Conservation (phyloP, 805 yeast genomes). For the Limtongozyma cylindracea region DNA sequence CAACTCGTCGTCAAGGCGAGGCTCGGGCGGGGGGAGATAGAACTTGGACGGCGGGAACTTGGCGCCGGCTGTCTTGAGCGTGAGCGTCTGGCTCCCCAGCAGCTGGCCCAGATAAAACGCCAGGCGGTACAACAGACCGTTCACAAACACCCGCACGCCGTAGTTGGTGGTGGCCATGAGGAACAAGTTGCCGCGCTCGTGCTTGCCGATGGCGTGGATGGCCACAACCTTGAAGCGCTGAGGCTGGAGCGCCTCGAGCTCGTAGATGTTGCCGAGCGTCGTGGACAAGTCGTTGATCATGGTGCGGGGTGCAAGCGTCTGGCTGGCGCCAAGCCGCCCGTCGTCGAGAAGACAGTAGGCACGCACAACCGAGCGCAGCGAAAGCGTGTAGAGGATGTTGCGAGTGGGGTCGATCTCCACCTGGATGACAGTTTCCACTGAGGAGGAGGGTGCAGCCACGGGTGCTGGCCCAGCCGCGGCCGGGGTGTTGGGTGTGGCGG, state of each 20-base stretch:
- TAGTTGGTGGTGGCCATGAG: constrained; percentile 57
- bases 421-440: constrained; percentile 29
- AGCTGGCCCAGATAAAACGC: no score
- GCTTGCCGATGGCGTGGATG: constrained; percentile 29
- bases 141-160: constrained; percentile 73
- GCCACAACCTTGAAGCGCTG: constrained; percentile 36
- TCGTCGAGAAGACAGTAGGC: constrained; percentile 37
- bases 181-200: constrained; percentile 44
- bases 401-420: constrained; percentile 57
- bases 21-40: no score
- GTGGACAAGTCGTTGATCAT: no score
- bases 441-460: constrained; percentile 1
- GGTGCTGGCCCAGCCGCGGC: constrained; percentile 1
- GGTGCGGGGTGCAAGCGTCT: constrained; percentile 13
- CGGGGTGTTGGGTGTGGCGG: background rate
- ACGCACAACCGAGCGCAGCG: constrained; percentile 60
- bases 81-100: constrained; percentile 2
- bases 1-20: no score
- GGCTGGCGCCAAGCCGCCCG: constrained; percentile 12
- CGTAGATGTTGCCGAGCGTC: no score
- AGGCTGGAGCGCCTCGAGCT: no score
- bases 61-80: no score
- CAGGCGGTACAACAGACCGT: no score
- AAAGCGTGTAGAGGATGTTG: constrained; percentile 53
- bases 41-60: constrained; percentile 42